These are phyloP conservation scores for Xerocomus cyaneibrunnescens DNA, from an alignment of 1,284 basidiomycete genomes.

Conservation along the genomic window DNA sequence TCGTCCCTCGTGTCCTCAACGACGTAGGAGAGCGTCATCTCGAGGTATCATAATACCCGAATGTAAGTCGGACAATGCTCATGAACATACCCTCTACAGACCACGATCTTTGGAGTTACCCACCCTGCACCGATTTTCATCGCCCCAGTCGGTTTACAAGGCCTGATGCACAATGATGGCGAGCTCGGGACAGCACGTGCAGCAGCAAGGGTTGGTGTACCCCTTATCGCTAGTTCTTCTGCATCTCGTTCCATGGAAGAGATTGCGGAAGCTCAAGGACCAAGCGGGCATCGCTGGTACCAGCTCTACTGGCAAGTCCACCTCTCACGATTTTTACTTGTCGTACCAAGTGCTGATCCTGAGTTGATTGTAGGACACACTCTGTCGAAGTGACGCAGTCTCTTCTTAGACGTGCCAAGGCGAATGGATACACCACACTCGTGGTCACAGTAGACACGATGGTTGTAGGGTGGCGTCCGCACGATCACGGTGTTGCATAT, in stretches of 20 bases:
- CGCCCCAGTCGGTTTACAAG: conserved; percentile 76
- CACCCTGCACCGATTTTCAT: conserved; percentile 64
- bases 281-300: conserved; percentile 49
- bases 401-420: conserved; percentile 50
- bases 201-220: conserved; percentile 50
- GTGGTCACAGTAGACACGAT: conserved; percentile 55
- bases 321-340: not conserved
- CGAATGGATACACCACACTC: conserved; percentile 49
- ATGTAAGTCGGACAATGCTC: no score
- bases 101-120: conserved; percentile 67
- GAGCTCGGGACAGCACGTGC: conserved; percentile 56
- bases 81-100: conserved; percentile 38
- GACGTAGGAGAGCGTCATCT: conserved; percentile 62
- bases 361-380: conserved; percentile 43
- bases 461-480: conserved; percentile 49
- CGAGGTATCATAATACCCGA: conserved; percentile 45
- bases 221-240: conserved; percentile 59
- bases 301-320: conserved; percentile 56
- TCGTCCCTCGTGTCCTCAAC: conserved; percentile 78
- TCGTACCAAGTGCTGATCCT: not conserved
- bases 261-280: conserved; percentile 49
- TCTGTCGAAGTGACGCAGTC: conserved; percentile 46
- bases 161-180: conserved; percentile 59
- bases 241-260: conserved; percentile 55
- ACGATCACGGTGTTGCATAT: conserved; percentile 57